Base-by-base conservation (phyloP, 306 rosid genomes). In the Gillenia trifoliata region DNA sequence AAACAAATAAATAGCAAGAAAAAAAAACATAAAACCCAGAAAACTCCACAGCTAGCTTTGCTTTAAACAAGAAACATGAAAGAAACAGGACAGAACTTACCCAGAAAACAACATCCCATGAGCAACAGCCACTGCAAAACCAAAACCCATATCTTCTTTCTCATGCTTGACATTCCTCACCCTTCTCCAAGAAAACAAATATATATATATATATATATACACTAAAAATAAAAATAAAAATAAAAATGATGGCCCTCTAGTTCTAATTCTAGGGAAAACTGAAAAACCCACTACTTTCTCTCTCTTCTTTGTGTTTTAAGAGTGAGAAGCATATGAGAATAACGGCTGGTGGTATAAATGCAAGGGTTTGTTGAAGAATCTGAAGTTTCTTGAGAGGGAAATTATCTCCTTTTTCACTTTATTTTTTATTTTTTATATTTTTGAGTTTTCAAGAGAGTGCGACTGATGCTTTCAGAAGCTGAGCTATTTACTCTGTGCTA, bases 331-430 rank as follows among this genome's bases (percentile, higher is more conserved):
- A 57, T 15, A 38, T 54, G 6, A 54, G 64, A 64, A 23, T 12
- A 63, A 41, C 45, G 75, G 50, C 0, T 38, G 52, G 75, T 40
- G 66, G 19, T 75, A 81, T 85, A 78, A 80, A 57, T 56, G 30
- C 43, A 49, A 20, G 70, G 61, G 12, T 8, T 74, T 36, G 64
- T 29, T 33, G 68, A 67, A 82, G 97, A 93, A 93, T 93, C 88
- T 55, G 34, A 55, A 81, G 84, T 89, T 91, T 74, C 97, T 91
- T 93, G 73, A 74, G 63, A 73, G 86, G 65, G 84, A 74, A 89
- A 76, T 71, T 19, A 65, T 74, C 52, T 57, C 66, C 84, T 77
- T 84, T 78, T 80, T 77, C 75, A 66, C 86, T 76, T 86, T 83
- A 9, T 16, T 0, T 8, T 19, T 25, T 66, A 73, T 8, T 40